A percentile compares a stretch with the other conserved stretches of the same genome.
Evolutionary conservation across 768 basidiomycete genomes (phyloP).

Genomic region (Leccinellum luteum): DNA sequence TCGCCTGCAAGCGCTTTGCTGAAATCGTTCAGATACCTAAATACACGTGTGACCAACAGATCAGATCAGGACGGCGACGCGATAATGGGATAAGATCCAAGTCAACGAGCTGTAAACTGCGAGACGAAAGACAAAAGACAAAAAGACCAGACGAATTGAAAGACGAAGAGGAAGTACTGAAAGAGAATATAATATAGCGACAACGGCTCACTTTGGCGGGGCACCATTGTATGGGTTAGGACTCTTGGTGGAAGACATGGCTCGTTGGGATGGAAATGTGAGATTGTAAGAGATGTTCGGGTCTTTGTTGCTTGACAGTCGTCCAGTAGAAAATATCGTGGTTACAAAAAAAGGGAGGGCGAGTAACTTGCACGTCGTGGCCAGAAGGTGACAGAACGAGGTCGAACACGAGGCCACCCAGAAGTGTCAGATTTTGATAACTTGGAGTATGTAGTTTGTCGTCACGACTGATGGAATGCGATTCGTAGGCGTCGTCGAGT

Average conservation of each 20-base stretch:
- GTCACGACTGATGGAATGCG: too few species aligned
- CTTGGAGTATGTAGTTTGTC: neutral
- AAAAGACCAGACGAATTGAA: neutral
- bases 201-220: slow-evolving; percentile 31
- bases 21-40: slow-evolving; percentile 57
- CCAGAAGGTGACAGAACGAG: slow-evolving; percentile 14
- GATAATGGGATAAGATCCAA: neutral
- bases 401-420: slow-evolving; percentile 21
- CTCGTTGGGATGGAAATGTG: slow-evolving; percentile 4
- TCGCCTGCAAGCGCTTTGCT: slow-evolving; percentile 61
- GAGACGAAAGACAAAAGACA: neutral
- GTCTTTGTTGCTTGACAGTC: neutral
- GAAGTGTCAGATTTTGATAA: neutral
- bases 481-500: neutral
- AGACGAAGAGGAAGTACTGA: neutral
- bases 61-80: neutral
- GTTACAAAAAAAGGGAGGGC: neutral
- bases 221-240: slow-evolving; percentile 32
- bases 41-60: neutral
- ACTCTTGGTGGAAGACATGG: slow-evolving; percentile 35
- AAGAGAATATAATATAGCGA: neutral
- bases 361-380: slow-evolving; percentile 5
- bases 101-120: slow-evolving; percentile 6
- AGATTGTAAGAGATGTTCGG: neutral
- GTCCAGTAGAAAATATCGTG: slow-evolving; percentile 1